Base-by-base conservation (phyloP, 2,329 filamentous ascomycete species). In the Penicillium occitanis region DNA sequence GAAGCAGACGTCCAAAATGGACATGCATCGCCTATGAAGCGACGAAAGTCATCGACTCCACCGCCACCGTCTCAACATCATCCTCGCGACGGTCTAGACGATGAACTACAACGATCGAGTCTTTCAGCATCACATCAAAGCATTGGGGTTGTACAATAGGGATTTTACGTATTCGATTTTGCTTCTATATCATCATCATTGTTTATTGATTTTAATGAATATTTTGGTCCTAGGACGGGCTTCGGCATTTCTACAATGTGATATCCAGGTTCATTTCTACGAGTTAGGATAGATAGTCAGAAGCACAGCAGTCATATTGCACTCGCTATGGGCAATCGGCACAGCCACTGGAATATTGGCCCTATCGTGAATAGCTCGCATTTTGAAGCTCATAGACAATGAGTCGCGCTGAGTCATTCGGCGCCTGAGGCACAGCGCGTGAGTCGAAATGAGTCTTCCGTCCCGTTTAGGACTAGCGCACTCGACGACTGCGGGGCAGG, bases 1-100 rank as follows among this genome's bases (percentile, higher is more conserved):
- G 72, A 70, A 63, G 69, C 35, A 50, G 61, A 48, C 28, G 69
- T 67, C 25, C 68, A 69, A 14, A 70, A 70, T 22, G 70, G 69
- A n/a, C 68, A 83, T 33, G 78, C 80, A 1, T 80, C 77, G 37
- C 66, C 66, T 30, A 53, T 62, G 17, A 67, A 67, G 35, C 62
- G 63, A 50, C 63, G 44, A 28, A 67, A 65, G 35, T 67, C 66
- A 19, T 57, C 63, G n/a, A 62, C 66, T 17, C 66, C 62, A 35
- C 50, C 62, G 30, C 55, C 64, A 40, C 58, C 62, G 33, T 55
- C 63, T 55, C 48, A 59, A 57, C 61, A 28, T 37, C 65, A 28
- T 40, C 66, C n/a, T 63, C 66, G 40, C 8, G 63, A 64, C 6
- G 63, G 28, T 30, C 50, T 62, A 22, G 66, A 65, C 33, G 66